A percentile compares a stretch with the other conserved stretches of the same genome.
These are phyloP conservation scores for Lactarius akahatsu DNA, from an alignment of 768 basidiomycete genomes.

Conservation along the genomic window DNA sequence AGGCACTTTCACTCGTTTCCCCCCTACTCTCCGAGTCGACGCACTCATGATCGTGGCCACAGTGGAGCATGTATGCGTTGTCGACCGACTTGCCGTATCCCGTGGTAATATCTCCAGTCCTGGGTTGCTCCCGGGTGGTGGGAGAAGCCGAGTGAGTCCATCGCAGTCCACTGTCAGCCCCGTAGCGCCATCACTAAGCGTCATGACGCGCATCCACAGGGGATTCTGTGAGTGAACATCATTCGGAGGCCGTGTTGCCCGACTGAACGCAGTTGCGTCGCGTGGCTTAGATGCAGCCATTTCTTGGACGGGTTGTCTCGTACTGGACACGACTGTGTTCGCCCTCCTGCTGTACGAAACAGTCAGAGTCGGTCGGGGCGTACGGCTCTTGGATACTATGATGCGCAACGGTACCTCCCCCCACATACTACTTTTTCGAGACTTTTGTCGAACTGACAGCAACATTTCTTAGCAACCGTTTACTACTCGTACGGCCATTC, in stretches of 20 bases:
- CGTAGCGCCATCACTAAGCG: background rate
- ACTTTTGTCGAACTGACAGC: background rate
- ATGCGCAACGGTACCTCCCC: constrained; percentile 4
- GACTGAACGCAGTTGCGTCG: background rate
- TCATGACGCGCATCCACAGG: background rate
- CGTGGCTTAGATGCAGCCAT: background rate
- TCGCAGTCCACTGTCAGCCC: no score
- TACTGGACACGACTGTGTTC: background rate
- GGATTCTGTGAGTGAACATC: constrained; percentile 6
- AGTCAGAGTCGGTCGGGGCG: background rate
- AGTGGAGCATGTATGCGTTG: constrained; percentile 3
- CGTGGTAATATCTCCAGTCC: background rate
- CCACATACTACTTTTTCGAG: background rate
- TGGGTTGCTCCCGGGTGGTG: background rate
- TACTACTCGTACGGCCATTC: constrained; percentile 9
- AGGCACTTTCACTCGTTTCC: background rate
- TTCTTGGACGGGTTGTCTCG: constrained; percentile 4
- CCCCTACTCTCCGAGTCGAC: background rate
- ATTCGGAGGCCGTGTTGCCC: background rate
- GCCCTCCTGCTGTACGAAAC: constrained; percentile 1
- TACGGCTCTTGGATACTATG: background rate
- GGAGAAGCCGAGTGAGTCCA: constrained; percentile 9
- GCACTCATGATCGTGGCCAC: background rate
- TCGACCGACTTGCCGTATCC: background rate
- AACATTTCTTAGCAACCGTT: background rate